Evolutionary conservation across 2,329 filamentous ascomycete species (phyloP).

Genomic region (Arthrobotrys conoides): DNA sequence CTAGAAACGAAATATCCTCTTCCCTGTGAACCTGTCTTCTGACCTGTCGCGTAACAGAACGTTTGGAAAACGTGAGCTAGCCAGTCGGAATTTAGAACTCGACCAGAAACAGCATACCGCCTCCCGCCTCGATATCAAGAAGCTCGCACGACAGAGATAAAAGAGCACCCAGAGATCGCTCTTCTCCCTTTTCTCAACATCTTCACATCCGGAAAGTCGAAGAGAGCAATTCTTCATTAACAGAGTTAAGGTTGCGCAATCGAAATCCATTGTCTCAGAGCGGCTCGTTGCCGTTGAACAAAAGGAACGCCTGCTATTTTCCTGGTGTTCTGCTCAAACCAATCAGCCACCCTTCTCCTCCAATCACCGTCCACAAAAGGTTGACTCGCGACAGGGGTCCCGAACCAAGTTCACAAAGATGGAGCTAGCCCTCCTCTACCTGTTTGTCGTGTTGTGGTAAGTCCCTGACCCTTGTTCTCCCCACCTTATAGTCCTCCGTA

Average conservation of each 20-base stretch:
- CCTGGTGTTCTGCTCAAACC: neutral
- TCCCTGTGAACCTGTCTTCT: neutral
- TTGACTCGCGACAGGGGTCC: conserved; percentile 47
- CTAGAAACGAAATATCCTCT: neutral
- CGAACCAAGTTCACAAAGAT: conserved; percentile 36
- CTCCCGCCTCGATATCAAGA: conserved; percentile 17
- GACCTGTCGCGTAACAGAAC: conserved; percentile 25
- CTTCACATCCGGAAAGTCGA: conserved; percentile 12
- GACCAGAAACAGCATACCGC: conserved; percentile 20
- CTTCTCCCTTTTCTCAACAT: conserved; percentile 18
- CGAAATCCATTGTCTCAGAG: conserved; percentile 44
- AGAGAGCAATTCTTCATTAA: conserved; percentile 21
- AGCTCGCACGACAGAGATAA: conserved; percentile 22
- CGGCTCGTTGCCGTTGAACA: conserved; percentile 56
- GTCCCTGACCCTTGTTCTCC: conserved; percentile 37
- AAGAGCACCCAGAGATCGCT: neutral
- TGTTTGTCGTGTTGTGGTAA: conserved; percentile 60
- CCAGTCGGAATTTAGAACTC: conserved; percentile 4
- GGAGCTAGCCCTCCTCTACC: conserved; percentile 50
- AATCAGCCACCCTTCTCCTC: conserved; percentile 37
- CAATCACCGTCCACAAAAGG: conserved; percentile 40
- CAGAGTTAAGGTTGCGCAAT: conserved; percentile 39
- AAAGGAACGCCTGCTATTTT: conserved; percentile 35
- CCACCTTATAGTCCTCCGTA: conserved; percentile 39
- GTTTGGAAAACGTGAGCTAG: conserved; percentile 13